Base-by-base conservation (phyloP, 2,329 filamentous ascomycete genomes). In the Talaromyces sp. region DNA sequence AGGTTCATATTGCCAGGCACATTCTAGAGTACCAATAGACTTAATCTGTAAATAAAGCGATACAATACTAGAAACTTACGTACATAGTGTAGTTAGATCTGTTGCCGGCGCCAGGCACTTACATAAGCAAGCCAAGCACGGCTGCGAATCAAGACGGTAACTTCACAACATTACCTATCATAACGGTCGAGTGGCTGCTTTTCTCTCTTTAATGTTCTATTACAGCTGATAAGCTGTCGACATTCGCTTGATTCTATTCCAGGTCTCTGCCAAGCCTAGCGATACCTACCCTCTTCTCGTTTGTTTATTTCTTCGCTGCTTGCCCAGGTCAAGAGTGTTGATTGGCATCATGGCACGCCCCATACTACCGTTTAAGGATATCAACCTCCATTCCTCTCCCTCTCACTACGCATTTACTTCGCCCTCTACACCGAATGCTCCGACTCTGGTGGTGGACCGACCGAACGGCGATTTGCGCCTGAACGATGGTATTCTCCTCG, bases 331-430 rank as follows among this genome's bases (percentile, higher is more conserved):
- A 33, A 39, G 4, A 22, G 22, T 43, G 27, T 31, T 31, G 27
- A 16, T 7, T 22, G 35, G 70, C 68, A 56, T 22, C 57, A 79
- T 79, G 77, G 69, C 75, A 62, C 68, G 69, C 66, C 70, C 75
- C 62, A 65, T 75, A 63, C 82, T 89, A 64, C 95, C 94, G 24
- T 99, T 93, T 80, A 88, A 94, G 76, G 95, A 99, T 83, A 96
- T 98, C 83, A 99, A 98, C 78, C 88, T 99, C 77, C 93, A 96
- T 79, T 91, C 93, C 70, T 93, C 94, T 61, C 85, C 91, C 72
- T 92, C 94, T 72, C 90, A 95, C 76, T 99, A 99, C 83, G 92
- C 93, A 72, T 99, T 99, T 79, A 93, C 92, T 45, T 99, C 95
- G 33, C 95, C 95, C 33, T 98, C 95, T 0, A 94, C 93, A 3